These are phyloP conservation scores for Linum tenue DNA, from an alignment of 345 rosid genomes.

Conservation along the genomic window DNA sequence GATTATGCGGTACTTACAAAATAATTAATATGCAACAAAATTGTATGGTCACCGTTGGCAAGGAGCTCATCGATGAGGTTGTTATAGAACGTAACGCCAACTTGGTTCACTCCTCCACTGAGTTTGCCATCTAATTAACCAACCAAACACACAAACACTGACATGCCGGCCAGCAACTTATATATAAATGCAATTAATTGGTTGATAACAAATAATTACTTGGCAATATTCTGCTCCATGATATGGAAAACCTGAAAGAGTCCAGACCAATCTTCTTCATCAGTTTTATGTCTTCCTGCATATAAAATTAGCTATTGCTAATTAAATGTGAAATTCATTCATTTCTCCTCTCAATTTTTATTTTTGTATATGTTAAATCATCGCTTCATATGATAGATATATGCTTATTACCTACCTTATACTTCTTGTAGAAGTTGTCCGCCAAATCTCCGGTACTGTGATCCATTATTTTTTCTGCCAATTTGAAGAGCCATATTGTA, in stretches of 20 bases:
- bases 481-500: too few relatives aligned
- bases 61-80: slow-evolving; percentile 17
- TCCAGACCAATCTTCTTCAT: slow-evolving; percentile 17
- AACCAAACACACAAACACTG: neutral
- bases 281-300: slow-evolving; percentile 18
- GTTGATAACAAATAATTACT: slow-evolving; percentile 8
- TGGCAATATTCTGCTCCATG: slow-evolving; percentile 19
- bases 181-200: too few relatives aligned
- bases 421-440: slow-evolving; percentile 15
- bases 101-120: slow-evolving; percentile 13
- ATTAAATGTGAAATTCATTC: too few relatives aligned
- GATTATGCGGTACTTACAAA: neutral
- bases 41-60: slow-evolving; percentile 10
- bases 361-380: too few relatives aligned
- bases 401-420: slow-evolving; percentile 3
- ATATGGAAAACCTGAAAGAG: slow-evolving; percentile 18
- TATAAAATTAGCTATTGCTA: too few relatives aligned
- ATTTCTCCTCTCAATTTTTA: too few relatives aligned
- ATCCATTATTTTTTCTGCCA: slow-evolving; percentile 16
- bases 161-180: too few relatives aligned
- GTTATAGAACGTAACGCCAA: slow-evolving; percentile 18
- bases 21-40: neutral
- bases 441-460: slow-evolving; percentile 16
- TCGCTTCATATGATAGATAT: too few relatives aligned
- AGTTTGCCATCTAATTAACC: slow-evolving; percentile 11